phyloP scores from a whole-genome alignment of 257 asterid species.

The Nicotiana otophora region DNA sequence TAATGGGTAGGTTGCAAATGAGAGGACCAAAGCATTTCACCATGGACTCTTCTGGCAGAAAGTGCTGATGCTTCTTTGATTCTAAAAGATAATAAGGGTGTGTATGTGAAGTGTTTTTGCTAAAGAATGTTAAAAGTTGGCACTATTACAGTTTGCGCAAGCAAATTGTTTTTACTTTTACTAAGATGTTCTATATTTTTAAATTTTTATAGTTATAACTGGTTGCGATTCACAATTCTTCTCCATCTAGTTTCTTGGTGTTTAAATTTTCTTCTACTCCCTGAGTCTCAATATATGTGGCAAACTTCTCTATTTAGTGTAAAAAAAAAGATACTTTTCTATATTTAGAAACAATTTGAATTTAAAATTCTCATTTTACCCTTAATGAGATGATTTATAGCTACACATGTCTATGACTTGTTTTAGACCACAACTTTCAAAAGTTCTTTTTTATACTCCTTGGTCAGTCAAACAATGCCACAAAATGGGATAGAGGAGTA shows the following conservation, averaged over 20 bases:
- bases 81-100: background rate
- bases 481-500: too few relatives aligned
- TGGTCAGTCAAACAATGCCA: too few relatives aligned
- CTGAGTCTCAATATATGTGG: too few relatives aligned
- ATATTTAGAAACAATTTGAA: too few relatives aligned
- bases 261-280: background rate
- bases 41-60: background rate
- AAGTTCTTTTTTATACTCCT: too few relatives aligned
- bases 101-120: background rate
- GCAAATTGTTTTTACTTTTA: background rate
- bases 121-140: background rate
- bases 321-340: too few relatives aligned
- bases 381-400: too few relatives aligned
- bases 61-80: background rate
- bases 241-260: background rate
- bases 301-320: too few relatives aligned
- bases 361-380: too few relatives aligned
- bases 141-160: background rate
- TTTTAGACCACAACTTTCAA: too few relatives aligned
- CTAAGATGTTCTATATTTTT: background rate
- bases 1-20: background rate
- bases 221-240: background rate
- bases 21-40: slow-evolving; percentile 1
- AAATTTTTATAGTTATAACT: background rate
- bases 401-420: too few relatives aligned